These are phyloP conservation scores for Cicer arietinum DNA, from an alignment of 306 rosid species.

Conservation along the genomic window DNA sequence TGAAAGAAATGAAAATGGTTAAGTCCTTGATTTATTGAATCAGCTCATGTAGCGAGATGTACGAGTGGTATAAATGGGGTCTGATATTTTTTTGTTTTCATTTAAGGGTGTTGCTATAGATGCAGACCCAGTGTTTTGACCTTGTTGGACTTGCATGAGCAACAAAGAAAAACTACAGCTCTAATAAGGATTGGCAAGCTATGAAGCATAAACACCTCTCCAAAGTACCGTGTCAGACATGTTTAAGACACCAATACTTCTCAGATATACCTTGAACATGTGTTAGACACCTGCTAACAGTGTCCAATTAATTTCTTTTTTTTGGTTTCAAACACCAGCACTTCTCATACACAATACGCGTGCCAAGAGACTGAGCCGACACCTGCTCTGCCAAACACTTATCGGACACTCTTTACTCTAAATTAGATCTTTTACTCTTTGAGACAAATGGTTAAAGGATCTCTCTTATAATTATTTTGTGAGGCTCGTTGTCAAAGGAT, in stretches of 20 bases:
- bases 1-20: not conserved
- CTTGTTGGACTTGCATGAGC: not conserved
- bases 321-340: too few species aligned
- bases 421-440: not conserved
- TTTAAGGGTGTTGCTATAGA: not conserved
- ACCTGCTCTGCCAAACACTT: not conserved
- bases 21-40: constrained; percentile 30
- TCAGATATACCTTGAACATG: too few species aligned
- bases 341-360: too few species aligned
- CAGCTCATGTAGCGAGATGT: not conserved
- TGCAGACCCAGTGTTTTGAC: not conserved
- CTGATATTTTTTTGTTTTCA: not conserved
- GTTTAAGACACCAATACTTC: too few species aligned
- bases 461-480: not conserved
- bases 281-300: too few species aligned
- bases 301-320: too few species aligned
- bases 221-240: not conserved
- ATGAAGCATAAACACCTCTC: not conserved
- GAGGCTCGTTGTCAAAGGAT: not conserved
- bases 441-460: not conserved
- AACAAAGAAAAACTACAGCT: not conserved
- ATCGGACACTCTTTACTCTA: not conserved
- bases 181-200: not conserved
- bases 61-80: not conserved
- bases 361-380: not conserved